Base-by-base conservation (phyloP, 2,329 filamentous ascomycete species). In the Cordyceps cateniannulata region DNA sequence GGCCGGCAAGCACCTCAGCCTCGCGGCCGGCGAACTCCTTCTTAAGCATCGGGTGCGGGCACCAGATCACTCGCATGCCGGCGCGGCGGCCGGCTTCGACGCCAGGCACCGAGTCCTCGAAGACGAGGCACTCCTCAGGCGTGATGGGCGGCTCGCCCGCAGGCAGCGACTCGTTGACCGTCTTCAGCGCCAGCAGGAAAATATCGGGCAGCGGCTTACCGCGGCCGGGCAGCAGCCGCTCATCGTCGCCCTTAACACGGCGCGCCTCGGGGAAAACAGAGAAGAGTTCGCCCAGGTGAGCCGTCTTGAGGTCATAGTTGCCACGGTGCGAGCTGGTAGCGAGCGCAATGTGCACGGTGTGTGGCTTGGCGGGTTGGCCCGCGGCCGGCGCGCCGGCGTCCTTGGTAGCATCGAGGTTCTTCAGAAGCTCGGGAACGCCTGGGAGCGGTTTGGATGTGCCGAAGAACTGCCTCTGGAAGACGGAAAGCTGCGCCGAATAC, bases 131-230 rank as follows among this genome's bases (percentile, higher is more conserved):
- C 74, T 98, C 93, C 66, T 90, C 89, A 0, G 92, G 91, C 59
- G 71, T 79, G 64, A 99, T 87, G 62, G 83, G 77, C 65, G 81
- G 77, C 56, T 88, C 86, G 44, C 84, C 85, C 3, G 80, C 75
- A 0, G 79, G 77, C 7, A 96, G 78, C 18, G 85, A 85, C 48
- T 84, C 83, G 74, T 99, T 99, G 72, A 99, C 88, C 3, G 87
- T 90, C 73, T 89, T 80, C 60, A 99, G 78, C 0, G 95, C 93
- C 1, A 98, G 79, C 9, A 96, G 77, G 74, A 96, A 98, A 66
- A 99, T 99, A 75, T 99, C 93, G 0, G 93, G 95, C 35, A 93
- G 82, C 0, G 95, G 95, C 76, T 99, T 99, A 14, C 95, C 95
- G n/a, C 91, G 79, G 0, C 93, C 93, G 3, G 81, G 75, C 0